phyloP scores from a whole-genome alignment of 257 asterid genomes.

The Nicotiana obtusifolia region DNA sequence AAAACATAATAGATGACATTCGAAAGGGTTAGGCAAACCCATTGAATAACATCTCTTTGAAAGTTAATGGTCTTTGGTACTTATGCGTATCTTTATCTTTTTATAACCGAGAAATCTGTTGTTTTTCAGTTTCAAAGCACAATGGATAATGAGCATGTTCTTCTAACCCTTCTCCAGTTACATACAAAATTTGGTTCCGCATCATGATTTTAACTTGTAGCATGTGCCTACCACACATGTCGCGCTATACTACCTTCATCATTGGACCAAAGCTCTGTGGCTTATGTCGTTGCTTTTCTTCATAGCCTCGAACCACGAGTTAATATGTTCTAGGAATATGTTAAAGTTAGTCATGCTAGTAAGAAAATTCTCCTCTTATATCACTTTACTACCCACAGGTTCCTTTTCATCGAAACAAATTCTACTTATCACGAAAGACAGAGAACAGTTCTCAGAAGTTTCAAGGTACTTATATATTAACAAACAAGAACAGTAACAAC shows the following conservation, averaged over 20 bases:
- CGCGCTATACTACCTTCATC: neutral
- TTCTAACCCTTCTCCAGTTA: neutral
- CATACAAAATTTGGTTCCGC: neutral
- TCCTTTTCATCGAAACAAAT: neutral
- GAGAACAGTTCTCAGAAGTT: neutral
- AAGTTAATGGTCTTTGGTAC: neutral
- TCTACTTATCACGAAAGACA: neutral
- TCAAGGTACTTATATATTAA: too few relatives aligned
- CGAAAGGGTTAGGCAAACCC: neutral
- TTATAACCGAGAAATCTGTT: neutral
- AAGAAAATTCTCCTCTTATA: neutral
- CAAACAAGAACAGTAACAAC: too few relatives aligned
- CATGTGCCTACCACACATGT: neutral
- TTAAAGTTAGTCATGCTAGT: neutral
- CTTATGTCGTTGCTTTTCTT: neutral
- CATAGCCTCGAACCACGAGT: neutral
- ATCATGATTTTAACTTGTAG: neutral
- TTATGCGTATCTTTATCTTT: neutral
- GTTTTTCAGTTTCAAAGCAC: neutral
- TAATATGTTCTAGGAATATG: neutral
- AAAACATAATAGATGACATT: neutral
- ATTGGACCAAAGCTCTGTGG: neutral
- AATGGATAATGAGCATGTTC: neutral
- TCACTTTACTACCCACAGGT: neutral
- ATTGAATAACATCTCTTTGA: neutral